Evolutionary conservation across 1,284 basidiomycete genomes (phyloP).

Genomic region (Ganoderma multipileum): DNA sequence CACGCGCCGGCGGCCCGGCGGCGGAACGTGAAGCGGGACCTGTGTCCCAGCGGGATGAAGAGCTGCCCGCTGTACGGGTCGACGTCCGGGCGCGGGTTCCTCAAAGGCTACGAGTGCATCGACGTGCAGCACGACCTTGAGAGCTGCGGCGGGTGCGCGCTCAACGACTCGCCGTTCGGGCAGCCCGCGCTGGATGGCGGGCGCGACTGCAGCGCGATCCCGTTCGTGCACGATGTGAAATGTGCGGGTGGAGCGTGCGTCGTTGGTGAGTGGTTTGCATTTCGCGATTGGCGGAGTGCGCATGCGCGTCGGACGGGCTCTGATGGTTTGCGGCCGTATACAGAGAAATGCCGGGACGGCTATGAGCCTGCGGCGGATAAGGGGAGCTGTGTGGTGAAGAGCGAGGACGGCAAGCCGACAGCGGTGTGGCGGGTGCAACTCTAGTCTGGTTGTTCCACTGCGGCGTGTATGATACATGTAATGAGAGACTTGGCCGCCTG

Average conservation of each 20-base stretch:
- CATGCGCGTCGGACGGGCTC: neutral
- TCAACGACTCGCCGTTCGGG: constrained; percentile 32
- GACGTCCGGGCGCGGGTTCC: constrained; percentile 18
- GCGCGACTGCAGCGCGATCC: constrained; percentile 37
- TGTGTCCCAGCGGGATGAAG: constrained; percentile 26
- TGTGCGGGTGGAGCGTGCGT: constrained; percentile 30
- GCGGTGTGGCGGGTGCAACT: neutral
- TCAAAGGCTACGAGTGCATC: constrained; percentile 33
- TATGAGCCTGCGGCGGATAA: constrained; percentile 25
- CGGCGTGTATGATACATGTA: constrained; percentile 1
- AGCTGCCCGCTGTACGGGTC: constrained; percentile 31
- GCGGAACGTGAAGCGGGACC: constrained; percentile 9
- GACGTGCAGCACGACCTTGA: constrained; percentile 35
- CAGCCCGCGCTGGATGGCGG: constrained; percentile 28
- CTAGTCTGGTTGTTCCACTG: neutral
- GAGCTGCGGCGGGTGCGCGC: constrained; percentile 37
- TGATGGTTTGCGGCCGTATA: neutral
- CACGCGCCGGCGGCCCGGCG: constrained; percentile 11
- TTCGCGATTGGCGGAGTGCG: neutral
- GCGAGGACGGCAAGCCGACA: constrained; percentile 4
- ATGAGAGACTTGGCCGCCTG: neutral
- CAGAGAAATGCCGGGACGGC: constrained; percentile 25
- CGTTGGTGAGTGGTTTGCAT: constrained; percentile 30
- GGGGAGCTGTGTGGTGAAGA: constrained; percentile 17
- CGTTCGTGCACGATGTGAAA: constrained; percentile 33